Conservation (phyloP, 768 basidiomycete species). For the Leucogyrophana mollusca region DNA sequence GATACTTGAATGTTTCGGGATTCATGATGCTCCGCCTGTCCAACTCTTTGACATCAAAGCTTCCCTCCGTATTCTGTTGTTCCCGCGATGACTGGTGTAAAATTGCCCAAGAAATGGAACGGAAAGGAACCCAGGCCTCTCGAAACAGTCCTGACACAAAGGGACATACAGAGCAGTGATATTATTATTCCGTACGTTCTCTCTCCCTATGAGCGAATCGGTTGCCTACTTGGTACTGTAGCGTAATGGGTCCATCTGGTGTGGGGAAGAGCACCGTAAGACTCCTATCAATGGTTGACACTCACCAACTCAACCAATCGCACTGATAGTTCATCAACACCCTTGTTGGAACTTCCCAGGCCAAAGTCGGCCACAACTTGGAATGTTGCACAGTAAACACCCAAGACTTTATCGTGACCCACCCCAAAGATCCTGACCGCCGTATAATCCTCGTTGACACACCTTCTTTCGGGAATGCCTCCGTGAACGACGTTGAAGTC, state of each 20-base stretch:
- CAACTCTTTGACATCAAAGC: no score
- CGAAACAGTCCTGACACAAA: no score
- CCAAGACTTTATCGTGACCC: slow-evolving; percentile 9
- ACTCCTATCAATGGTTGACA: neutral
- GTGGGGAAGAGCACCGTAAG: slow-evolving; percentile 21
- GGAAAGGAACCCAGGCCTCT: no score
- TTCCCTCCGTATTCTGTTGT: no score
- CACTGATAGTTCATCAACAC: slow-evolving; percentile 24
- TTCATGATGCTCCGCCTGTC: no score
- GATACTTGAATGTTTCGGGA: no score
- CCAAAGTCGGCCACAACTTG: slow-evolving; percentile 11
- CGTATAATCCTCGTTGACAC: slow-evolving; percentile 24
- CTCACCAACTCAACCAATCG: no score
- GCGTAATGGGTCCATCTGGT: slow-evolving; percentile 21
- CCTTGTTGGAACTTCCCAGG: slow-evolving; percentile 5
- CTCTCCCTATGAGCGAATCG: no score
- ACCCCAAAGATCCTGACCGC: slow-evolving; percentile 15
- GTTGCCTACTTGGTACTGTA: neutral
- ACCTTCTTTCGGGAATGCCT: slow-evolving; percentile 19
- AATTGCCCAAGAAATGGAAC: no score
- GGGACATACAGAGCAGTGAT: no score
- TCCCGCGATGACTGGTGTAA: no score
- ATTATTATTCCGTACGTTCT: no score
- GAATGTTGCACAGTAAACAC: slow-evolving; percentile 21
- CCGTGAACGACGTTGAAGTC: slow-evolving; percentile 10